Evolutionary conservation across 2,329 filamentous ascomycete species (phyloP), one percentile per base, ranked within the genome.

Genomic region (Exophiala alcalophila): DNA sequence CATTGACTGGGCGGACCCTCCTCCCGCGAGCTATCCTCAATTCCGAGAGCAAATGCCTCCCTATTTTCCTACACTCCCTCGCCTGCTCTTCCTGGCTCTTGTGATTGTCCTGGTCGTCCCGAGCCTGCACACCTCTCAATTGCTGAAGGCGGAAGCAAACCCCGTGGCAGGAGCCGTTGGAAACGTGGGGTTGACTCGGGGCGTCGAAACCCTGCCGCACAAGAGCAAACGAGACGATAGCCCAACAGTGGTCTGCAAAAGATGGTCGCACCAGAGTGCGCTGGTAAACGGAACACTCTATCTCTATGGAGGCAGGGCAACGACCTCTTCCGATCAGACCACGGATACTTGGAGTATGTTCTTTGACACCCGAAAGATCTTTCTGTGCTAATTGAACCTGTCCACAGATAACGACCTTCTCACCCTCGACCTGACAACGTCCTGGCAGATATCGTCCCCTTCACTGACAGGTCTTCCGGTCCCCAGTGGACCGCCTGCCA

Each of bases 221-320:
- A 38, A 50, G n/a, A 14, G 28, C 34, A 54, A 49, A 29, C 49
- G 57, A 33, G 47, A 56, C 20, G 44, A 71, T 46, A 78, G 69
- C 50, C 65, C 73, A 2, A 78, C 74, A 2, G 67, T 77, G 51
- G 70, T 81, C 10, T 86, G 83, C 57, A 73, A 74, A 40, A 67
- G 82, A 60, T 86, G 80, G 80, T 76, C 76, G 12, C 77, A 81
- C 38, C 81, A 85, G 63, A 75, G 78, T 71, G 61, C 85, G 3
- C 60, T 84, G 24, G 72, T 90, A 11, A 88, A 88, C 52, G 84
- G 84, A 10, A 89, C 83, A 0, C 59, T 89, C 3, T 90, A 86
- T 59, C 75, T 87, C 40, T 90, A 87, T 54, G 85, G 85, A 24
- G 86, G 85, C 18, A 74, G 83, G 53, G 74, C 78, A 10, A 83